phyloP scores from a whole-genome alignment of 106 monocot species.

The Platanthera zijinensis region DNA sequence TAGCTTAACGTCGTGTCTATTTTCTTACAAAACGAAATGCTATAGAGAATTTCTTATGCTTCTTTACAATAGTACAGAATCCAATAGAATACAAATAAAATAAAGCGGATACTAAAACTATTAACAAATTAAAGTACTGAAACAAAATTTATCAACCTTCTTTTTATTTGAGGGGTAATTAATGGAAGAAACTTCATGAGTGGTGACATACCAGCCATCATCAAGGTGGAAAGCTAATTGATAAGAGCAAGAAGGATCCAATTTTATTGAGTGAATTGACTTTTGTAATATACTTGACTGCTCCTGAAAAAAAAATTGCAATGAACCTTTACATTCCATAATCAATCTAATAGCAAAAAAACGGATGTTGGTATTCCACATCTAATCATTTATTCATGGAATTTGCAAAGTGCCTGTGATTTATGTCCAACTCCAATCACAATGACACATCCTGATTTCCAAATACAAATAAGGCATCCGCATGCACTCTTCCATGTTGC shows the following conservation, averaged over 20 bases:
- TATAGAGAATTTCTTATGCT: not conserved
- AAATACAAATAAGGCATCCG: slow-evolving; percentile 1
- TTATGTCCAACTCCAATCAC: not conserved
- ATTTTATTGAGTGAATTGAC: slow-evolving; percentile 65
- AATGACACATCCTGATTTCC: not conserved
- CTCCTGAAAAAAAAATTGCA: slow-evolving; percentile 40
- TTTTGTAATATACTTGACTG: slow-evolving; percentile 64
- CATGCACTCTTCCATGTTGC: not conserved
- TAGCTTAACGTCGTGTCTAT: not conserved
- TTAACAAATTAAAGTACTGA: not conserved
- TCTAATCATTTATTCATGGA: not conserved
- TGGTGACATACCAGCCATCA: slow-evolving; percentile 79
- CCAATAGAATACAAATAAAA: not conserved
- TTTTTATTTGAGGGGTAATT: not conserved
- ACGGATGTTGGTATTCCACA: not conserved
- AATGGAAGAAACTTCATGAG: not conserved
- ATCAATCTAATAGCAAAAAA: not conserved
- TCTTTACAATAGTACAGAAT: not conserved
- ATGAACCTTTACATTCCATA: not conserved
- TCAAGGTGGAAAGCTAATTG: slow-evolving; percentile 95
- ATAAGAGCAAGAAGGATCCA: slow-evolving; percentile 67
- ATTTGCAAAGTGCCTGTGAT: not conserved
- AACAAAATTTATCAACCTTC: not conserved
- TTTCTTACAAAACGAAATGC: slow-evolving; percentile 1
- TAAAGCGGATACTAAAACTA: not conserved